Percentiles rank a stretch among this genome's conserved stretches.
phyloP scores from a whole-genome alignment of 371 early-diverging fungal species.

The Haplosporangium sp. region DNA sequence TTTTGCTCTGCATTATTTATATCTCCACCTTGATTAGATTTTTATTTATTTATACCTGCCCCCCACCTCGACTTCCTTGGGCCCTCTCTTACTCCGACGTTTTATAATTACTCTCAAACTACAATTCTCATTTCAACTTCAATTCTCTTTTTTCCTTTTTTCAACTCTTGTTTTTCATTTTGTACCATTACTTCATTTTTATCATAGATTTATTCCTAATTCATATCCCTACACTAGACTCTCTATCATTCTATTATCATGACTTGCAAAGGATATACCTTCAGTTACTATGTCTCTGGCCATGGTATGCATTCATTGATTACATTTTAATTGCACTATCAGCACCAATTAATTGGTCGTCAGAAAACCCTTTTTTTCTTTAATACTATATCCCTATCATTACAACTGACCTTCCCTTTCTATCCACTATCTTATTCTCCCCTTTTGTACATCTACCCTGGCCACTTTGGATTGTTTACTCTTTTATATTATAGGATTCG shows the following conservation, averaged over 20 bases:
- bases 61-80: too few species aligned
- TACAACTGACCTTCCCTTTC: too few species aligned
- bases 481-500: constrained; percentile 63
- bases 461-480: too few species aligned
- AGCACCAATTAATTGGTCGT: too few species aligned
- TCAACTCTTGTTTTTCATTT: background rate
- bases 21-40: too few species aligned
- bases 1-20: too few species aligned
- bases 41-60: too few species aligned
- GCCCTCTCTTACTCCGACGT: too few species aligned
- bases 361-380: background rate
- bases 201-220: background rate
- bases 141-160: background rate
- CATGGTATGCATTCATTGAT: constrained; percentile 59
- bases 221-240: background rate
- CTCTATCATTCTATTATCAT: background rate
- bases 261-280: constrained; percentile 55
- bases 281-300: constrained; percentile 79
- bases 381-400: background rate
- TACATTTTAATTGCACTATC: background rate
- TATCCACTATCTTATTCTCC: too few species aligned
- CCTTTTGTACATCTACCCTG: too few species aligned
- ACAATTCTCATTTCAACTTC: too few species aligned
- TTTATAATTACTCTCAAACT: too few species aligned
- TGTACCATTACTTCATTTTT: background rate